Percentiles rank a stretch among this genome's conserved stretches.
Evolutionary conservation across 257 asterid species (phyloP).

Genomic region (Misopates orontium): DNA sequence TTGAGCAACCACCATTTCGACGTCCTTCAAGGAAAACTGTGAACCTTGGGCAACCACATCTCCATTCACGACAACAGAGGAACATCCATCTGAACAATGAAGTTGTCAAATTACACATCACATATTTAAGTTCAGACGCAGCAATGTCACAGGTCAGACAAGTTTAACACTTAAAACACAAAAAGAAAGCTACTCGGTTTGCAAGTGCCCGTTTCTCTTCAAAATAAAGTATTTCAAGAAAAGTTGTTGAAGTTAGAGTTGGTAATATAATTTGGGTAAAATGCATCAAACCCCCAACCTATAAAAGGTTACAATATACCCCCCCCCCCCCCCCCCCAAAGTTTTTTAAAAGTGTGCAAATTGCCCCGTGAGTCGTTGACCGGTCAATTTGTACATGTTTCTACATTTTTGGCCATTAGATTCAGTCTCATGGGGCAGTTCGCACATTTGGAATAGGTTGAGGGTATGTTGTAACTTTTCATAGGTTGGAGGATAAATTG

Average conservation of each 20-base stretch:
- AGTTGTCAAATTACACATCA: not conserved
- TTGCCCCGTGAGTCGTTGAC: too few species aligned
- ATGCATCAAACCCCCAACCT: too few species aligned
- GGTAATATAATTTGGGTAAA: not conserved
- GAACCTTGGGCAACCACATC: conserved; percentile 95
- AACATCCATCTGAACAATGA: conserved; percentile 79
- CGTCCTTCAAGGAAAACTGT: conserved; percentile 90
- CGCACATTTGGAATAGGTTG: too few species aligned
- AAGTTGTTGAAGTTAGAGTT: not conserved
- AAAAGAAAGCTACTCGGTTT: conserved; percentile 10
- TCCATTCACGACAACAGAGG: conserved; percentile 90
- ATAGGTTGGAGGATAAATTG: too few species aligned
- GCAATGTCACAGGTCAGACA: conserved; percentile 7
- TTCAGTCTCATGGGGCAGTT: too few species aligned
- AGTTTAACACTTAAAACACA: not conserved
- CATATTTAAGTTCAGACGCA: not conserved
- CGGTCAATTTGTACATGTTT: too few species aligned
- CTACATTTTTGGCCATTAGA: too few species aligned
- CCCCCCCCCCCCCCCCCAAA: too few species aligned
- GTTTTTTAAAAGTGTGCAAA: too few species aligned
- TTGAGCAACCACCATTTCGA: conserved; percentile 90
- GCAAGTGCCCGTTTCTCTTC: not conserved
- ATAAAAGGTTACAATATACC: too few species aligned
- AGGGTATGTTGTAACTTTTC: too few species aligned
- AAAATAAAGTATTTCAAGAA: conserved; percentile 19